phyloP scores from a whole-genome alignment of 352 stramenopile species.

The Saprolegnia parasitica region DNA sequence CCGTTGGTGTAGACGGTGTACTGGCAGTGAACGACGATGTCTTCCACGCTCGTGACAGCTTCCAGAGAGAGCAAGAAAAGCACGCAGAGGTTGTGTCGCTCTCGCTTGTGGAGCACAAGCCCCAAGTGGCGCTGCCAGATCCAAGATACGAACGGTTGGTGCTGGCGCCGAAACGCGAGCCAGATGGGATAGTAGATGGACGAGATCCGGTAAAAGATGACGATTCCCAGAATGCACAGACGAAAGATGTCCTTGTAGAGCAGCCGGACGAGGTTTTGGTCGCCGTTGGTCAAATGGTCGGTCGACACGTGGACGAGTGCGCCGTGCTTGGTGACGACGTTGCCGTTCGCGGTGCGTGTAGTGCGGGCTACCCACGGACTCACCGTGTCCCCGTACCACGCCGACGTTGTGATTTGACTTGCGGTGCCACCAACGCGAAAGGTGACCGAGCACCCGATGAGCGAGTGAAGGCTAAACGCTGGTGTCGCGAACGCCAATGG shows the following conservation, averaged over 20 bases:
- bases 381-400: conserved; percentile 19
- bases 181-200: conserved; percentile 17
- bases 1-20: conserved; percentile 5
- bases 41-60: conserved; percentile 17
- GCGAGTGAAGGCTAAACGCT: not conserved
- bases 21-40: conserved; percentile 22
- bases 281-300: not conserved
- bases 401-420: conserved; percentile 8
- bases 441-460: not conserved
- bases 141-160: not conserved
- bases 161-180: conserved; percentile 4
- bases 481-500: not conserved
- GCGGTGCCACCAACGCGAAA: conserved; percentile 10
- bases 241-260: conserved; percentile 7
- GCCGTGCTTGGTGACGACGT: not conserved
- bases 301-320: not conserved
- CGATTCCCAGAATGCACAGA: not conserved
- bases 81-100: conserved; percentile 1
- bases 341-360: conserved; percentile 3
- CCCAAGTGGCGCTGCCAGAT: not conserved
- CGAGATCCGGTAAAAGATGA: not conserved
- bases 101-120: conserved; percentile 18
- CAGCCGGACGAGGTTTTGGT: not conserved
- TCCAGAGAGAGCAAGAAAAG: not conserved
- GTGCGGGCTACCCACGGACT: conserved; percentile 11